phyloP scores from a whole-genome alignment of 768 basidiomycete species.

The Piloderma croceum region DNA sequence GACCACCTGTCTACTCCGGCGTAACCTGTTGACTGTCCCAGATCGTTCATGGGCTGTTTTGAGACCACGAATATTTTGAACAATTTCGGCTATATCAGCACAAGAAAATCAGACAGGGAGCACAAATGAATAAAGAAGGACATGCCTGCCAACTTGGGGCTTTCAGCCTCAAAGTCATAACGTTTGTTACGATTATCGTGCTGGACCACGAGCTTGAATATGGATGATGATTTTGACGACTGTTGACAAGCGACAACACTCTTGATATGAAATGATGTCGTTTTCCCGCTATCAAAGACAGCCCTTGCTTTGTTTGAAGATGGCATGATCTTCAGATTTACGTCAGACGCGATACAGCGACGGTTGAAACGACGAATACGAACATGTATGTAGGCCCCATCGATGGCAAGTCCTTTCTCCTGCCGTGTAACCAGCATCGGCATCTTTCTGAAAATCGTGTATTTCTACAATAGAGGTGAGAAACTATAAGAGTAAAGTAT shows the following conservation, averaged over 20 bases:
- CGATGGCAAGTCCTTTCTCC: conserved; percentile 87
- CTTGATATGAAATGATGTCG: conserved; percentile 88
- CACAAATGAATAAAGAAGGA: too few species aligned
- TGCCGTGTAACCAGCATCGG: conserved; percentile 90
- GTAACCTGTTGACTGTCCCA: conserved; percentile 54
- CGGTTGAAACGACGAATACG: conserved; percentile 14
- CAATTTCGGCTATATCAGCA: conserved; percentile 59
- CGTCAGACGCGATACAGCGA: conserved; percentile 11
- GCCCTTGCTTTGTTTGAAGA: conserved; percentile 70
- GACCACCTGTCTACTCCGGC: conserved; percentile 56
- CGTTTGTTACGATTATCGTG: conserved; percentile 74
- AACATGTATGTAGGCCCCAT: conserved; percentile 91
- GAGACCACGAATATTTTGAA: conserved; percentile 62
- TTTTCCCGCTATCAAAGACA: conserved; percentile 86
- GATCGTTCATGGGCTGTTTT: conserved; percentile 62
- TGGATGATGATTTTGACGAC: conserved; percentile 68
- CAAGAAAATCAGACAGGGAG: conserved; percentile 2
- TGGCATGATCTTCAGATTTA: conserved; percentile 70
- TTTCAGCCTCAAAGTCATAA: conserved; percentile 97
- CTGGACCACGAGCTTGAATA: conserved; percentile 86
- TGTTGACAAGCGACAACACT: conserved; percentile 81
- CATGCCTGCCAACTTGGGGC: conserved; percentile 70
- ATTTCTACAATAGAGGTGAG: conserved; percentile 52
- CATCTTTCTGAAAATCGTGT: conserved; percentile 87
- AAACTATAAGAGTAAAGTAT: not conserved